Percentiles rank a stretch among this genome's conserved stretches.
These are phyloP conservation scores for Aspergillus quadricinctus DNA, from an alignment of 2,329 filamentous ascomycete genomes.

Conservation along the genomic window DNA sequence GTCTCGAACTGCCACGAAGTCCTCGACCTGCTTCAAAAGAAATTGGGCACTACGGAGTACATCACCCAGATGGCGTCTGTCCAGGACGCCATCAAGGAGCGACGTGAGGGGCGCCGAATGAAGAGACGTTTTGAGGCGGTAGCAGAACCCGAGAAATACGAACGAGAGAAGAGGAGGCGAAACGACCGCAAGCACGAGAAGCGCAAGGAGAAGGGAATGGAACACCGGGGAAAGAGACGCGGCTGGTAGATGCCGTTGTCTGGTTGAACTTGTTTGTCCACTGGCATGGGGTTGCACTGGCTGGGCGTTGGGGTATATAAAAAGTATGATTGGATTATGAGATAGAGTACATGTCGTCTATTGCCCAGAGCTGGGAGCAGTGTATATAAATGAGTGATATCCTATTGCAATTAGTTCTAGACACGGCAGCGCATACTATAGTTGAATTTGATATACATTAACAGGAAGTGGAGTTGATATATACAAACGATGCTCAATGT, in stretches of 20 bases:
- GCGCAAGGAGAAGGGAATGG: conserved; percentile 71
- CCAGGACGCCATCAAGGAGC: conserved; percentile 65
- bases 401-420: background rate
- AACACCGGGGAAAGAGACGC: conserved; percentile 67
- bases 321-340: conserved; percentile 4
- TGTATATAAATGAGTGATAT: background rate
- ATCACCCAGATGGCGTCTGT: conserved; percentile 69
- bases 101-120: conserved; percentile 67
- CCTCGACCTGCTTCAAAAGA: conserved; percentile 78
- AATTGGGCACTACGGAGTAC: conserved; percentile 75
- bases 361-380: conserved; percentile 10
- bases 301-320: conserved; percentile 16
- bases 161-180: conserved; percentile 75
- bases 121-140: conserved; percentile 92
- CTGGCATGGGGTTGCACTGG: conserved; percentile 11
- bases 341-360: conserved; percentile 1
- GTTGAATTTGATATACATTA: background rate
- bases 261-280: conserved; percentile 15
- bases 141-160: conserved; percentile 72
- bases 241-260: conserved; percentile 54
- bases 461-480: conserved; percentile 6
- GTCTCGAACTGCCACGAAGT: conserved; percentile 69
- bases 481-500: conserved; percentile 10
- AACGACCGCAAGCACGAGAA: conserved; percentile 78
- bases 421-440: background rate